Base-by-base conservation (phyloP, 495 filamentous ascomycete species). In the Annulohypoxylon bovei region DNA sequence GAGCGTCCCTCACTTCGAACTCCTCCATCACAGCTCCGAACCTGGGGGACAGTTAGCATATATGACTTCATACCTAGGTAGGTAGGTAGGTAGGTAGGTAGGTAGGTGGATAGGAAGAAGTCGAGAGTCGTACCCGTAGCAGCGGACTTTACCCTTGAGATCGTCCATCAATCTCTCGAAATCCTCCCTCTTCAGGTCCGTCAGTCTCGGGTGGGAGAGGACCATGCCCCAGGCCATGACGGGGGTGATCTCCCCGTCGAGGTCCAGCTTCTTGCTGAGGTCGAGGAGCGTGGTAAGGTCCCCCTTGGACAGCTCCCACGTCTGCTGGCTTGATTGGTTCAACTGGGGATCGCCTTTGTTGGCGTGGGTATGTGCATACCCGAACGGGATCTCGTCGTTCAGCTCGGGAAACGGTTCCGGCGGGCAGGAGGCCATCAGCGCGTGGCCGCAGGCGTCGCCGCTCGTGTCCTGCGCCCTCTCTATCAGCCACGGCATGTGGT, bases 211-310 rank as follows among this genome's bases (percentile, higher is more conserved):
- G 78, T 98, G 89, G 49, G 83, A 84, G 50, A 92, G 84, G 28
- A 99, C 85, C 78, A 89, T 90, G 65, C 93, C 90, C 86, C 95
- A 94, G 0, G 94, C 94, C 93, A 95, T 95, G 59, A 98, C 91
- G 0, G 95, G 95, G n/a, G 95, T 97, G 76, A 99, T 91, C 79
- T 99, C 95, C 23, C 93, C 92, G 65, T 97, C 93, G 0, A 96
- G 88, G 62, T 95, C 89, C 6, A 98, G 85, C 70, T 91, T 87
- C 72, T 89, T 87, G 81, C 93, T 96, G 56, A 97, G 84, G 76
- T 97, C 91, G 55, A 97, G 86, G 40, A 98, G 83, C 47, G 91
- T 94, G 32, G 87, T 77, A 40, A 98, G 85, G 72, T 96, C 92
- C 37, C 84, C 85, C 72, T 89, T 91, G 40, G 86, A 88, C 22